Conservation (phyloP, 2,329 filamentous ascomycete species). For the Trichoderma hamatum region DNA sequence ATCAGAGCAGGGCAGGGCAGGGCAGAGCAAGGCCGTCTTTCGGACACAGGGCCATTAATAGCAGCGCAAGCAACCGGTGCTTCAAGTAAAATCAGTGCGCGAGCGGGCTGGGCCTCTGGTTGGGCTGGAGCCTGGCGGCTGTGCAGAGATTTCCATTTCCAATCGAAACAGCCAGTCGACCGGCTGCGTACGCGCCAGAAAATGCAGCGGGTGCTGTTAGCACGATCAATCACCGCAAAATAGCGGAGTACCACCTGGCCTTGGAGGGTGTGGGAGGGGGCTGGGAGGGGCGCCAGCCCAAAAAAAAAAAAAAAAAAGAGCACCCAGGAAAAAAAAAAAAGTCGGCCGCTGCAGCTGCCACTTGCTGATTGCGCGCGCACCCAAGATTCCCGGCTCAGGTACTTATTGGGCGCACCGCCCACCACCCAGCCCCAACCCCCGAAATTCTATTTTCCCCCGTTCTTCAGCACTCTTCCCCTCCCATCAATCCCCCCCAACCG, state of each 20-base stretch:
- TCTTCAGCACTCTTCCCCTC: constrained; percentile 38
- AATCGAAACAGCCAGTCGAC: not conserved
- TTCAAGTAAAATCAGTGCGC: not conserved
- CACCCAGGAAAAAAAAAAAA: constrained; percentile 9
- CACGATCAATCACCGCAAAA: constrained; percentile 19
- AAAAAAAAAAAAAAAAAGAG: constrained; percentile 10
- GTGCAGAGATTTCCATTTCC: constrained; percentile 10
- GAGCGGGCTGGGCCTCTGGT: not conserved
- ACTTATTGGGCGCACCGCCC: constrained; percentile 44
- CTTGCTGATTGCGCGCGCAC: constrained; percentile 40
- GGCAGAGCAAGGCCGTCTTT: constrained; percentile 9
- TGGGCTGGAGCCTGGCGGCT: constrained; percentile 15
- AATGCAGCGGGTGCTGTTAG: constrained; percentile 24
- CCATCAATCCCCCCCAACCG: constrained; percentile 34
- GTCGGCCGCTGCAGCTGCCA: constrained; percentile 31
- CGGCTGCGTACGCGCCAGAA: constrained; percentile 16
- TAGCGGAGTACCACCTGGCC: constrained; percentile 17
- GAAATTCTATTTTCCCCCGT: constrained; percentile 36
- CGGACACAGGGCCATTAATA: not conserved
- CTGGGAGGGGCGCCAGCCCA: constrained; percentile 26
- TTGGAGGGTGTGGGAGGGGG: constrained; percentile 22
- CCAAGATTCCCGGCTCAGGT: constrained; percentile 34
- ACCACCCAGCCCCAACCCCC: constrained; percentile 37
- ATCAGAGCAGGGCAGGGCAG: constrained; percentile 1
- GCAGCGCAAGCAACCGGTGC: not conserved